These are phyloP conservation scores for Orbilia quercus DNA, from an alignment of 2,329 filamentous ascomycete genomes.

Conservation along the genomic window DNA sequence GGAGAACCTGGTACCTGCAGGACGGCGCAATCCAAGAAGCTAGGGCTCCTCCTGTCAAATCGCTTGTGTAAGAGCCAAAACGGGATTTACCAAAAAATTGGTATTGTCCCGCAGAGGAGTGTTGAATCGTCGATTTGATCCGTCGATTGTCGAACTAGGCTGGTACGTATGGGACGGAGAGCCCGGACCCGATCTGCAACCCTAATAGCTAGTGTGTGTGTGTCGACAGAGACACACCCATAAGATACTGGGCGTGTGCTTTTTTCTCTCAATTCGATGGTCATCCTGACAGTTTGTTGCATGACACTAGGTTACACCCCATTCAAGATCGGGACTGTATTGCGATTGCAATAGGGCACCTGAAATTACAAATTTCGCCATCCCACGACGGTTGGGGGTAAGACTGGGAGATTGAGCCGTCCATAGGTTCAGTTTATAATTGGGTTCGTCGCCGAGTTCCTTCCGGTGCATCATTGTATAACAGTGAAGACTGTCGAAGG, in stretches of 20 bases:
- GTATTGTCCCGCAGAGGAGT: constrained; percentile 27
- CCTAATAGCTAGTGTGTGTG: constrained; percentile 9
- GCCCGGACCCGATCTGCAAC: constrained; percentile 37
- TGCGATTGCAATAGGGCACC: constrained; percentile 5
- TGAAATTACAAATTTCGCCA: constrained; percentile 33
- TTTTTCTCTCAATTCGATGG: background rate
- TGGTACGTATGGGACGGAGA: constrained; percentile 8
- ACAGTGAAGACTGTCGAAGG: background rate
- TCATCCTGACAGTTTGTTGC: constrained; percentile 23
- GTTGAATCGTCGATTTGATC: constrained; percentile 26
- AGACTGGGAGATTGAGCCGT: constrained; percentile 24
- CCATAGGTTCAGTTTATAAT: constrained; percentile 37
- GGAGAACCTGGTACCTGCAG: constrained; percentile 56
- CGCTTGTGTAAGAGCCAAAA: constrained; percentile 45
- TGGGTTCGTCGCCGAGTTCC: constrained; percentile 39
- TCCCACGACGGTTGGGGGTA: constrained; percentile 30
- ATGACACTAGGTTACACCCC: constrained; percentile 17
- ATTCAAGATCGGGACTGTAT: constrained; percentile 11
- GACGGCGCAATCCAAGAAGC: constrained; percentile 21
- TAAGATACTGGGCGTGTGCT: background rate
- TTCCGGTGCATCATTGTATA: constrained; percentile 7
- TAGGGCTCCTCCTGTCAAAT: constrained; percentile 44
- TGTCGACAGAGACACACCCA: constrained; percentile 11
- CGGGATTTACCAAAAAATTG: constrained; percentile 27
- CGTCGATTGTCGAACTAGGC: background rate